These are phyloP conservation scores for Lodderomyces beijingensis DNA, from an alignment of 1,139 yeast genomes.

Conservation along the genomic window DNA sequence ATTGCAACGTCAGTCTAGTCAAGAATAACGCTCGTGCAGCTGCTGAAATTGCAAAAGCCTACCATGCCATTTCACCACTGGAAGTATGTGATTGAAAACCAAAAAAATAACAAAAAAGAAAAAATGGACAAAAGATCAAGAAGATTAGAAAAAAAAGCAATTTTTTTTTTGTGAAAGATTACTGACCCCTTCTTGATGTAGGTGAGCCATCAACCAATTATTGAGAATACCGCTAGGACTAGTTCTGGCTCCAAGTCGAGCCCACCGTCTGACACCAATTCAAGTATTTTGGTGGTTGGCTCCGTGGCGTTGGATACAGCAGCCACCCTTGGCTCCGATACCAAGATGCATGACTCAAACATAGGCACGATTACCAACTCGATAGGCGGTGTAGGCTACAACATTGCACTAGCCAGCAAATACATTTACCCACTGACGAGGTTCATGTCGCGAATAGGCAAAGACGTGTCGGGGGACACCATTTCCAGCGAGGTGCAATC, in stretches of 20 bases:
- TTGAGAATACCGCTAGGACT: background rate
- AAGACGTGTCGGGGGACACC: conserved; percentile 50
- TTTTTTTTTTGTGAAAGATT: too few species aligned
- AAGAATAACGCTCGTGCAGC: conserved; percentile 71
- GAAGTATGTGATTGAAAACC: too few species aligned
- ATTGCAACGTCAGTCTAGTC: conserved; percentile 72
- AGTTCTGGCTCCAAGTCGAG: too few species aligned
- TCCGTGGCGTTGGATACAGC: conserved; percentile 75
- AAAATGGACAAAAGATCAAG: too few species aligned
- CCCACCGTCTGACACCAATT: too few species aligned
- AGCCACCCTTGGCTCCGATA: conserved; percentile 31
- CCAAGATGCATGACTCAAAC: conserved; percentile 59
- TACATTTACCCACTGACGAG: conserved; percentile 23
- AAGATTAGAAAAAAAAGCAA: too few species aligned
- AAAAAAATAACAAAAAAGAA: too few species aligned
- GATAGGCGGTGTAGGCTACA: conserved; percentile 84
- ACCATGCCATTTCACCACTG: too few species aligned
- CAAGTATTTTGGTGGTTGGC: conserved; percentile 53
- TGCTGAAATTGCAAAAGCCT: conserved; percentile 56
- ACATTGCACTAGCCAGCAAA: conserved; percentile 56
- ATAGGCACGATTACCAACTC: conserved; percentile 59
- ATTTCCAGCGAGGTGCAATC: conserved; percentile 26
- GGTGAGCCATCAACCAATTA: background rate
- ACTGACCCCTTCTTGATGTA: too few species aligned
- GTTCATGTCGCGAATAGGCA: conserved; percentile 58